Percentiles rank a stretch among this genome's conserved stretches.
These are phyloP conservation scores for Serendipita sp. DNA, from an alignment of 768 basidiomycete genomes.

Conservation along the genomic window DNA sequence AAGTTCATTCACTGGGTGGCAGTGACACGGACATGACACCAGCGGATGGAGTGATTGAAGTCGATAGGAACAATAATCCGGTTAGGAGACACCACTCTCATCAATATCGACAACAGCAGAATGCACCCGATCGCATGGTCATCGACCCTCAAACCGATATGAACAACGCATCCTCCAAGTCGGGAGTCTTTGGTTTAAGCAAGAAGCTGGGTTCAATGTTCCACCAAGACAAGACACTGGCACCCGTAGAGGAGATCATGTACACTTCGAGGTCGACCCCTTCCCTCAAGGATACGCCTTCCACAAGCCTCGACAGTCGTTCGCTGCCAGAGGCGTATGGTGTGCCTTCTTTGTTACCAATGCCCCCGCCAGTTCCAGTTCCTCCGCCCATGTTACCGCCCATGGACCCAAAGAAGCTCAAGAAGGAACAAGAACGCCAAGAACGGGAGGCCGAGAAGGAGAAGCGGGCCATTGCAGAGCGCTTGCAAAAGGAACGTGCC, in stretches of 20 bases:
- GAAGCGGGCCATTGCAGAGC: conserved; percentile 57
- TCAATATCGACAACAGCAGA: background rate
- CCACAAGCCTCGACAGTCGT: conserved; percentile 56
- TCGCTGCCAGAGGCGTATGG: conserved; percentile 43
- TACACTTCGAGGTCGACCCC: conserved; percentile 37
- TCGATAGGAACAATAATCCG: background rate
- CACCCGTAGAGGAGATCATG: conserved; percentile 59
- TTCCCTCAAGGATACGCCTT: conserved; percentile 63
- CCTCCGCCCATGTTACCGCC: conserved; percentile 16
- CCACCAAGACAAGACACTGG: conserved; percentile 52
- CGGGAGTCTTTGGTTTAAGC: background rate
- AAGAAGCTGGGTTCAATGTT: conserved; percentile 38
- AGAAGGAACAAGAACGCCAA: conserved; percentile 67
- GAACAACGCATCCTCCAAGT: background rate
- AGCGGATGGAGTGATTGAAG: background rate
- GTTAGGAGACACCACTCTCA: background rate
- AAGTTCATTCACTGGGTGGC: background rate
- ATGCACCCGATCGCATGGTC: background rate
- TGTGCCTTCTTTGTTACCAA: conserved; percentile 9
- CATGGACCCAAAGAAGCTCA: conserved; percentile 52
- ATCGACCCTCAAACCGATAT: background rate
- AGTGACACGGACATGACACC: background rate
- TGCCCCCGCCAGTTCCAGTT: conserved; percentile 15
- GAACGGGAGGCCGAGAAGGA: conserved; percentile 73
- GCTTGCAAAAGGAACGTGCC: conserved; percentile 70